phyloP scores from a whole-genome alignment of 179 eudicot genomes.

The Beta macrorhiza region DNA sequence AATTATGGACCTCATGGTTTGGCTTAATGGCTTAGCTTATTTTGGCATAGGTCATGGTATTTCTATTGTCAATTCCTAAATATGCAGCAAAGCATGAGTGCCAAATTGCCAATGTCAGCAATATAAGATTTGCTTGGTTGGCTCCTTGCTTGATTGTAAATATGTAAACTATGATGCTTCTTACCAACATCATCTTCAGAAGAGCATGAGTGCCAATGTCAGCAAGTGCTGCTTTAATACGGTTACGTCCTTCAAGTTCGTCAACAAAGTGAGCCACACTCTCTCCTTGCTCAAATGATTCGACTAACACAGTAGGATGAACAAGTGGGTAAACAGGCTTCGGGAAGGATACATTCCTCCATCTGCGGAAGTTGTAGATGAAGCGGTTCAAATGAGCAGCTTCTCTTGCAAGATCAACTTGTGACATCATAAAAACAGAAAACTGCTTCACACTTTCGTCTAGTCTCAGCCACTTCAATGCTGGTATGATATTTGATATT shows the following conservation, averaged over 20 bases:
- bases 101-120: too few relatives aligned
- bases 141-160: neutral
- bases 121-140: too few relatives aligned
- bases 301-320: conserved; percentile 94
- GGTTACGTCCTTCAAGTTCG: conserved; percentile 63
- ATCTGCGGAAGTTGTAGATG: conserved; percentile 82
- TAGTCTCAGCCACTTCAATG: conserved; percentile 73
- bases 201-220: conserved; percentile 92
- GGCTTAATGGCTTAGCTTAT: neutral
- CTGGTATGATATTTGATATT: conserved; percentile 62
- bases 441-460: conserved; percentile 93
- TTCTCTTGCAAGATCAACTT: conserved; percentile 94
- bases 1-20: neutral
- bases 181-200: conserved; percentile 90
- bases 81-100: too few relatives aligned
- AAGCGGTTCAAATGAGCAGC: conserved; percentile 91
- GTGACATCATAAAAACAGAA: conserved; percentile 94
- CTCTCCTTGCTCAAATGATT: conserved; percentile 86
- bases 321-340: conserved; percentile 89
- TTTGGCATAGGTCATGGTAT: neutral
- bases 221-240: conserved; percentile 73
- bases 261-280: conserved; percentile 82
- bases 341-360: conserved; percentile 89
- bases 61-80: too few relatives aligned
- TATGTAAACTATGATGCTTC: neutral